Evolutionary conservation across 163 green algal genomes (phyloP).

Genomic region (Scenedesmus sp.): DNA sequence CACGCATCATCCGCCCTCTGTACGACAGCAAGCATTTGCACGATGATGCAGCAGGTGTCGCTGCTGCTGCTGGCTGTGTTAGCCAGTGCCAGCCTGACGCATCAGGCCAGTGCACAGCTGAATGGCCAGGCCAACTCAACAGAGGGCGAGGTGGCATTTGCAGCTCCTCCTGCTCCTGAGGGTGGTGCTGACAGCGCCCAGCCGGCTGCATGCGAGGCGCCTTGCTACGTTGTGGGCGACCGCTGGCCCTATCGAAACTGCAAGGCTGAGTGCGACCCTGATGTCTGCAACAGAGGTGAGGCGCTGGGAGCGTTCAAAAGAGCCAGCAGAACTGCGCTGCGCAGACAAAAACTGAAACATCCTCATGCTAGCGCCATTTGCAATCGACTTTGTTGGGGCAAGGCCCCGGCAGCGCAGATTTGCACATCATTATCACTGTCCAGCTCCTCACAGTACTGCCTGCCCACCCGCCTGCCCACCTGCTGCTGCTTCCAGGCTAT

Average conservation of each 20-base stretch:
- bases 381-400: neutral
- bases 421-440: too few relatives aligned
- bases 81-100: neutral
- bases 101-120: neutral
- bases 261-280: slow-evolving; percentile 46
- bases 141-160: slow-evolving; percentile 23
- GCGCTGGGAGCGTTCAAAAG: neutral
- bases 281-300: slow-evolving; percentile 62
- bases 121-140: neutral
- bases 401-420: too few relatives aligned
- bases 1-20: too few relatives aligned
- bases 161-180: slow-evolving; percentile 1
- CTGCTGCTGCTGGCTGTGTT: neutral
- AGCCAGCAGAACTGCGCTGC: neutral
- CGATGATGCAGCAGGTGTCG: neutral
- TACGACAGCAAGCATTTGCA: too few relatives aligned
- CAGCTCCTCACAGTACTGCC: neutral
- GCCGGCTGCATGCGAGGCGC: neutral
- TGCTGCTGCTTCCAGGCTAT: slow-evolving; percentile 57
- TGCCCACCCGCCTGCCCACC: neutral
- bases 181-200: neutral
- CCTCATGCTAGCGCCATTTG: neutral
- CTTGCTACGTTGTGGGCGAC: slow-evolving; percentile 39
- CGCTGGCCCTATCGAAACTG: slow-evolving; percentile 60
- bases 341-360: neutral